Conservation (phyloP, 2,329 filamentous ascomycete genomes). For the Elsinoe necatrix region DNA sequence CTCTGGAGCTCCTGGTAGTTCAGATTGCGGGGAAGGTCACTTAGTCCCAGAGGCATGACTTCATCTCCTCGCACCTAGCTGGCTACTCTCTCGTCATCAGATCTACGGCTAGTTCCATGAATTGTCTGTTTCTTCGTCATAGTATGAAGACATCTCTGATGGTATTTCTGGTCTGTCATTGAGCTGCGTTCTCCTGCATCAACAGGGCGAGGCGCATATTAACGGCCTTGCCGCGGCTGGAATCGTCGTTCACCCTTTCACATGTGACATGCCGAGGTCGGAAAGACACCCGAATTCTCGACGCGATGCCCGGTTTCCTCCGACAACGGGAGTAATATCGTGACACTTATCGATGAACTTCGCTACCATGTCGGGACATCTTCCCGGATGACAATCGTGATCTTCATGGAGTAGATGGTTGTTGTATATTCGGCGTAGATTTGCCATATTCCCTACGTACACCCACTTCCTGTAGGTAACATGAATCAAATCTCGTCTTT, state of each 20-base stretch:
- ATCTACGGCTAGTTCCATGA: neutral
- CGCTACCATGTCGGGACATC: neutral
- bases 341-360: neutral
- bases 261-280: constrained; percentile 10
- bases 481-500: neutral
- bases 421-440: no score
- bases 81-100: constrained; percentile 8
- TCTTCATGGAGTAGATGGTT: neutral
- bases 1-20: neutral
- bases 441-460: neutral
- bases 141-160: neutral
- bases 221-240: constrained; percentile 5
- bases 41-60: neutral
- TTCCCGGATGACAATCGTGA: neutral
- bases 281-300: neutral
- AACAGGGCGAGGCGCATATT: neutral
- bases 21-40: constrained; percentile 10
- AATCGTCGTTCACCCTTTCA: neutral
- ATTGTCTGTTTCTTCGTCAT: neutral
- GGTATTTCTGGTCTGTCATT: neutral
- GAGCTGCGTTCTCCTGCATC: neutral
- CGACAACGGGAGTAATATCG: neutral
- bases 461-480: neutral
- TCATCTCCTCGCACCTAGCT: constrained; percentile 6
- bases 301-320: neutral